Conservation (phyloP, 2,329 filamentous ascomycete genomes). For the Allantophomopsis lycopodina region DNA sequence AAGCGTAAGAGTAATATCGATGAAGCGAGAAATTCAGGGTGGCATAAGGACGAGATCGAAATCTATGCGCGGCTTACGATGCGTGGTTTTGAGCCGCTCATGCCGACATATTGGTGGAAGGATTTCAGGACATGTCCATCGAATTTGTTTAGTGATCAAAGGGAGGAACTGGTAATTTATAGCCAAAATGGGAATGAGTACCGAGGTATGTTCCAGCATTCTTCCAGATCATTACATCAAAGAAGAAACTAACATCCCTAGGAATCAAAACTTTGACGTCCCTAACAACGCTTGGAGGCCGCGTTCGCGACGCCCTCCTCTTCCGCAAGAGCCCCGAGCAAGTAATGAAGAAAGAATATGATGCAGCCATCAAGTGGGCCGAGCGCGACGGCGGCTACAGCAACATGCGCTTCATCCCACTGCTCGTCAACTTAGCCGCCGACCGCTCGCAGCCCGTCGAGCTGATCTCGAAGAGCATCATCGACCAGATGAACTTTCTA, state of each 20-base stretch:
- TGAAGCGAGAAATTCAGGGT: constrained; percentile 11
- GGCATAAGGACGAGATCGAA: constrained; percentile 15
- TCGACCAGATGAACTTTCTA: constrained; percentile 14
- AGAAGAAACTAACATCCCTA: constrained; percentile 2
- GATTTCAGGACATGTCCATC: constrained; percentile 17
- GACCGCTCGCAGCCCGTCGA: neutral
- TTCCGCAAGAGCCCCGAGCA: constrained; percentile 7
- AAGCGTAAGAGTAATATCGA: constrained; percentile 10
- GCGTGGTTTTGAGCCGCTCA: constrained; percentile 15
- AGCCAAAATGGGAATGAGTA: constrained; percentile 8
- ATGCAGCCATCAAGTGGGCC: constrained; percentile 18
- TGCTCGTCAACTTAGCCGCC: constrained; percentile 4
- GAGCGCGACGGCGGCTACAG: constrained; percentile 18
- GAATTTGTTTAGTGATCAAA: constrained; percentile 12
- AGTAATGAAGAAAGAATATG: constrained; percentile 14
- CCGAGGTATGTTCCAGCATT: constrained; percentile 10
- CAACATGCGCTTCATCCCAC: constrained; percentile 15
- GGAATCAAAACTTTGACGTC: constrained; percentile 13
- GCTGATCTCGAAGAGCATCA: constrained; percentile 8
- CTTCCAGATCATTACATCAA: neutral
- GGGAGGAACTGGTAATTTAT: constrained; percentile 13
- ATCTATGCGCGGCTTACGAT: constrained; percentile 15
- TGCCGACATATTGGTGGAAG: constrained; percentile 13
- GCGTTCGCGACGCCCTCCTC: constrained; percentile 10
- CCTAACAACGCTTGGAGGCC: constrained; percentile 13